phyloP scores from a whole-genome alignment of 768 basidiomycete species.

The Galerina sulciceps region DNA sequence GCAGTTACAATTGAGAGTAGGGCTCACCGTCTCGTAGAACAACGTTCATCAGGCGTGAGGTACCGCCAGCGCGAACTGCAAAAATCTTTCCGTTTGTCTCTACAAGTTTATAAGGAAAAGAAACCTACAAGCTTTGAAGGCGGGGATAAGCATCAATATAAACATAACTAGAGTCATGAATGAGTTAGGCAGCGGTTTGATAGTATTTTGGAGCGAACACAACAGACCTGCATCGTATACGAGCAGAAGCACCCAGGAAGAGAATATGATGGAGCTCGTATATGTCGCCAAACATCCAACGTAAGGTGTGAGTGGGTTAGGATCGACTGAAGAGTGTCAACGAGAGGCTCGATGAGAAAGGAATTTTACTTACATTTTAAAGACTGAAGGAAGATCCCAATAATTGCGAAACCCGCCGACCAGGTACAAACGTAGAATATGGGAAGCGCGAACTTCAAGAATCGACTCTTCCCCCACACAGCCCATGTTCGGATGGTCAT shows the following conservation, averaged over 20 bases:
- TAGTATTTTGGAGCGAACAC: too few species aligned
- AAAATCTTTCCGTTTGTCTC: background rate
- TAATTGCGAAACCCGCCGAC: slow-evolving; percentile 1
- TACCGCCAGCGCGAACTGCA: slow-evolving; percentile 11
- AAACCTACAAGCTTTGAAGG: slow-evolving; percentile 18
- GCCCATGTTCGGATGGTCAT: slow-evolving; percentile 19
- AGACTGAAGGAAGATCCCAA: slow-evolving; percentile 3
- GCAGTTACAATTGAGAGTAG: background rate
- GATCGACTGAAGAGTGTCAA: slow-evolving; percentile 16
- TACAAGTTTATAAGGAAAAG: too few species aligned
- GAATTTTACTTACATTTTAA: slow-evolving; percentile 4
- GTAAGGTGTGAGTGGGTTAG: slow-evolving; percentile 17
- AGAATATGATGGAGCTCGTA: slow-evolving; percentile 22
- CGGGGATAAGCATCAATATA: slow-evolving; percentile 18
- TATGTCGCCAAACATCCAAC: slow-evolving; percentile 21
- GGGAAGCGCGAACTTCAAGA: slow-evolving; percentile 6
- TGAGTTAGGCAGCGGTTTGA: background rate
- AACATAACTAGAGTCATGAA: slow-evolving; percentile 14
- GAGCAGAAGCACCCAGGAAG: slow-evolving; percentile 18
- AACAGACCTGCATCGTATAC: slow-evolving; percentile 19
- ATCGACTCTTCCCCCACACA: slow-evolving; percentile 17
- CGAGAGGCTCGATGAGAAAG: background rate
- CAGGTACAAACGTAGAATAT: slow-evolving; percentile 7
- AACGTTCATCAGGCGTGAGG: slow-evolving; percentile 14
- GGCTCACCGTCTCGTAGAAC: slow-evolving; percentile 21